These are phyloP conservation scores for Pythium vanterpoolii DNA, from an alignment of 352 stramenopile species.

Conservation along the genomic window DNA sequence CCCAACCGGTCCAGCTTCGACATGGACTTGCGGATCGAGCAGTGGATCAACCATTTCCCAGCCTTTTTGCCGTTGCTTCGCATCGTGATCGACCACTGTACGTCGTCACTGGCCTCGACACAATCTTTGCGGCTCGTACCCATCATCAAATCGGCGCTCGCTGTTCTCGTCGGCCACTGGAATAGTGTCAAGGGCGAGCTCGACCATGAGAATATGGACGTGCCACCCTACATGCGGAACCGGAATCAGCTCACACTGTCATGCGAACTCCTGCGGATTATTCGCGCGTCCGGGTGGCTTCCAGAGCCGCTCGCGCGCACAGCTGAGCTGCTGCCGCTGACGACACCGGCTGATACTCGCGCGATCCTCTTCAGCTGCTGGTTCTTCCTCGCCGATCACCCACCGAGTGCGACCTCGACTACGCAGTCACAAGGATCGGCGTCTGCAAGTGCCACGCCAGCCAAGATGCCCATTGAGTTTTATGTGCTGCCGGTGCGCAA, in stretches of 20 bases:
- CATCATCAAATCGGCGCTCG: constrained; percentile 68
- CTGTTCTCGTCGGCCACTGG: constrained; percentile 78
- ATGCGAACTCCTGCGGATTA: constrained; percentile 58
- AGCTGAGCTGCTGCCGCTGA: constrained; percentile 62
- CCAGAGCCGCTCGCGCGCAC: constrained; percentile 46
- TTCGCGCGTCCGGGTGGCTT: constrained; percentile 58
- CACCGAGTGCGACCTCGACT: constrained; percentile 26
- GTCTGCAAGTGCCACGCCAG: constrained; percentile 16
- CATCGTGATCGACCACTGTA: constrained; percentile 31
- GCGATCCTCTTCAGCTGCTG: constrained; percentile 80
- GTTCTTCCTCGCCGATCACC: constrained; percentile 80
- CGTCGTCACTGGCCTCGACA: constrained; percentile 32
- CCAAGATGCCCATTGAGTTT: constrained; percentile 60
- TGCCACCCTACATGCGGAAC: constrained; percentile 82
- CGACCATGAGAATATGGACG: constrained; percentile 59
- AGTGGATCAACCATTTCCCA: constrained; percentile 83
- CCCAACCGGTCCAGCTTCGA: constrained; percentile 82
- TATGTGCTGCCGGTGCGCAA: constrained; percentile 77
- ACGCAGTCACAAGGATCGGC: constrained; percentile 18
- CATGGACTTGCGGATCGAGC: constrained; percentile 74
- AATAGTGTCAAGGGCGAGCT: constrained; percentile 78
- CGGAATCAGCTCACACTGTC: constrained; percentile 63
- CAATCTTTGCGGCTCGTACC: constrained; percentile 59
- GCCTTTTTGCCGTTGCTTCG: constrained; percentile 63
- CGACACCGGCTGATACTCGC: constrained; percentile 65